Conservation (phyloP, 176 grass and related monocot species). For the Carex kokanica region DNA sequence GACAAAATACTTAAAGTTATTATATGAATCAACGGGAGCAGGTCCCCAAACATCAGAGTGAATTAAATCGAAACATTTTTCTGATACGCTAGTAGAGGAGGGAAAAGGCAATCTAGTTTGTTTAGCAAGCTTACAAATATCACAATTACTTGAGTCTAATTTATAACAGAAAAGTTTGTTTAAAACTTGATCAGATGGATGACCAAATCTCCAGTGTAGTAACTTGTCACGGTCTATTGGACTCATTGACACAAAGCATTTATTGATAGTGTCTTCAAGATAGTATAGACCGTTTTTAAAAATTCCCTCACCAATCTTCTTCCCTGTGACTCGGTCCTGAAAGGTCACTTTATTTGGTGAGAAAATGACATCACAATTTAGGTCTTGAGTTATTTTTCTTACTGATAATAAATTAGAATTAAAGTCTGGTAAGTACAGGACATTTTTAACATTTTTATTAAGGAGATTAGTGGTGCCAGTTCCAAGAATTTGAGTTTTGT, state of each 20-base stretch:
- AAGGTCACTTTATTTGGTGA: neutral
- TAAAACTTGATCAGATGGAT: neutral
- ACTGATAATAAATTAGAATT: neutral
- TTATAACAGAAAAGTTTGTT: neutral
- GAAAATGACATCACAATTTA: neutral
- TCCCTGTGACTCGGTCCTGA: neutral
- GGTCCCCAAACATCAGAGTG: slow-evolving; percentile 16
- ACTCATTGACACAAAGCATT: neutral
- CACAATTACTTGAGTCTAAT: neutral
- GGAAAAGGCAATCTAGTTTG: neutral
- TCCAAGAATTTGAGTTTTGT: too few species aligned
- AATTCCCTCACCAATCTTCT: neutral
- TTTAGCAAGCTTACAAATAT: slow-evolving; percentile 11
- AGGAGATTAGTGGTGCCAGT: neutral
- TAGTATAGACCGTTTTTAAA: neutral
- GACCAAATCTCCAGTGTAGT: neutral
- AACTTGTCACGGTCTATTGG: neutral
- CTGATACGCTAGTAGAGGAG: neutral
- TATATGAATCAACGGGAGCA: neutral
- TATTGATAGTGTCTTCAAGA: neutral
- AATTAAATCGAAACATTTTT: neutral
- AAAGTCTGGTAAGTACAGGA: neutral
- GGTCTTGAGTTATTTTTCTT: neutral
- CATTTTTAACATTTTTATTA: neutral
- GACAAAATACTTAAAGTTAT: neutral